Percentiles rank a stretch among this genome's conserved stretches.
Evolutionary conservation across 768 basidiomycete species (phyloP).

Genomic region (Collybia mongolica): DNA sequence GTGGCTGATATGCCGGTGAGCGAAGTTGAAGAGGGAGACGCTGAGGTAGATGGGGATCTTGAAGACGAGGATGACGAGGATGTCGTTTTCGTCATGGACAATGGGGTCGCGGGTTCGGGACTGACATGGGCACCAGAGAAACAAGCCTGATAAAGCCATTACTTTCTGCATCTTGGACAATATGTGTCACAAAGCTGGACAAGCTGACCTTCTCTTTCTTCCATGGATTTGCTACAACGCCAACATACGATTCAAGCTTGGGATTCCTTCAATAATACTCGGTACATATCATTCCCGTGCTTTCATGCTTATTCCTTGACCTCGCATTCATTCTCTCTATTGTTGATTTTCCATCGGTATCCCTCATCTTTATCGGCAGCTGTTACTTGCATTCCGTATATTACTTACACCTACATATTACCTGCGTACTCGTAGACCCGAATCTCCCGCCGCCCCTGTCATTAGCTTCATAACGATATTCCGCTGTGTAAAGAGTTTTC

Average conservation of each 20-base stretch:
- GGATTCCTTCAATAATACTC: background rate
- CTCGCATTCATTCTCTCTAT: too few species aligned
- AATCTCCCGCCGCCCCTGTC: too few species aligned
- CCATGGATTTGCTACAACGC: conserved; percentile 3
- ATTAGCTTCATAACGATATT: too few species aligned
- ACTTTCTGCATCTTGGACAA: conserved; percentile 9
- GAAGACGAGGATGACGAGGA: conserved; percentile 75
- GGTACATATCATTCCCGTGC: background rate
- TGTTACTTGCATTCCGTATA: too few species aligned
- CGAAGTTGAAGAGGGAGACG: conserved; percentile 14
- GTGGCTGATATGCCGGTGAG: background rate
- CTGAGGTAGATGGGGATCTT: conserved; percentile 26
- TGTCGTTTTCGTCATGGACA: conserved; percentile 64
- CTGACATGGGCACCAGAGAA: conserved; percentile 27
- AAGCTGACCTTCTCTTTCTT: background rate
- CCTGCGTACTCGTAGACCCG: too few species aligned
- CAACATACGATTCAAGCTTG: conserved; percentile 1
- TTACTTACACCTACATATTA: too few species aligned
- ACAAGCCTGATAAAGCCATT: conserved; percentile 17
- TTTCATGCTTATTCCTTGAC: too few species aligned
- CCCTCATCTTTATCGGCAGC: too few species aligned
- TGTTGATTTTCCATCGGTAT: too few species aligned
- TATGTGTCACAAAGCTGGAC: background rate
- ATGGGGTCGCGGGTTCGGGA: conserved; percentile 39
- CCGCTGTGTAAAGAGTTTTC: too few species aligned